Evolutionary conservation across 106 monocot species (phyloP).

Genomic region (Platanthera guangdongensis): DNA sequence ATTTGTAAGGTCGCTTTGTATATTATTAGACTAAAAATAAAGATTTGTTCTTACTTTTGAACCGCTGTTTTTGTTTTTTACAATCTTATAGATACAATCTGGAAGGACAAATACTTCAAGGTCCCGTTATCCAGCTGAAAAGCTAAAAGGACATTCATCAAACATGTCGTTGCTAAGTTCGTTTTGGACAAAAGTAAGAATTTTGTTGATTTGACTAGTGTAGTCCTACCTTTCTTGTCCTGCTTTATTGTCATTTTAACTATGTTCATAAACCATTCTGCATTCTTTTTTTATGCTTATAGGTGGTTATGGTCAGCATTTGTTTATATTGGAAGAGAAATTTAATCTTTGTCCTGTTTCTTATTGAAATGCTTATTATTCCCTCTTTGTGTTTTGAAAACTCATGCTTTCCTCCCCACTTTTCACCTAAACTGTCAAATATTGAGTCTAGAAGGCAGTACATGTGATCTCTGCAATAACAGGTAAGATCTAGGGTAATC

Average conservation of each 20-base stretch:
- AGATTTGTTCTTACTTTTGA: not conserved
- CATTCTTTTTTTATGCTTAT: not conserved
- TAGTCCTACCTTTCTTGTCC: not conserved
- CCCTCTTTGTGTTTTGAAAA: no score
- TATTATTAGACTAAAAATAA: not conserved
- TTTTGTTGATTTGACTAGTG: not conserved
- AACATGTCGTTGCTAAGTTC: slow-evolving; percentile 11
- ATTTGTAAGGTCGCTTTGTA: not conserved
- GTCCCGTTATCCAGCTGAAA: slow-evolving; percentile 30
- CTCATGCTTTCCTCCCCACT: no score
- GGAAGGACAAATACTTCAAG: slow-evolving; percentile 8
- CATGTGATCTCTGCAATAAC: no score
- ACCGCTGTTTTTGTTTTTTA: not conserved
- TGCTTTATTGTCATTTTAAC: not conserved
- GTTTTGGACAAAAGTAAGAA: slow-evolving; percentile 49
- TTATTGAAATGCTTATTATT: no score
- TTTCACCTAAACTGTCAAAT: no score
- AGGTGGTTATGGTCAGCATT: not conserved
- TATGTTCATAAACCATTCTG: not conserved
- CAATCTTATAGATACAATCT: not conserved
- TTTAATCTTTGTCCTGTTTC: no score
- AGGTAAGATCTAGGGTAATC: no score
- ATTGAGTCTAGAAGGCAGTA: no score
- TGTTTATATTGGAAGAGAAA: not conserved
- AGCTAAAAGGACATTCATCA: slow-evolving; percentile 23